Base-by-base conservation (phyloP, 495 filamentous ascomycete genomes). In the Penicillium parvum region DNA sequence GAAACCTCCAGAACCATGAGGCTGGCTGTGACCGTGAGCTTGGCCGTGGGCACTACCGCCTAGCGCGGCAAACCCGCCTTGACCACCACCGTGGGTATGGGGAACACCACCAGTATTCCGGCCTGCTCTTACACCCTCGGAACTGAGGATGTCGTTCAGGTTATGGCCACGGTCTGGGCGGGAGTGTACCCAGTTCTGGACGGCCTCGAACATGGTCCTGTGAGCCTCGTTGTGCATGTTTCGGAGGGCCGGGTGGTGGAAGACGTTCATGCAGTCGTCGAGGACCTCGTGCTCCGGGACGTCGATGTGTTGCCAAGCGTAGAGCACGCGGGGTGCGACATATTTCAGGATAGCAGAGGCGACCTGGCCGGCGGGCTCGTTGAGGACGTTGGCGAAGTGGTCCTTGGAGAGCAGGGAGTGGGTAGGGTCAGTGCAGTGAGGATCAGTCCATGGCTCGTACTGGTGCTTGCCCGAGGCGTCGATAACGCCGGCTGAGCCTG, bases 401-500 rank as follows among this genome's bases (percentile, higher is more conserved):
- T 98, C 92, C 66, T 97, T 96, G 43, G 87, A 90, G 5, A 97
- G 77, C 66, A 97, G 79, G 8, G 86, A 92, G 71, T 96, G 92
- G 3, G 92, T 98, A 5, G 92, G 92, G 61, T 97, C 84, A 10
- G 86, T 84, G 72, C 86, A 92, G 35, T 76, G 69, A 5, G 86
- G 79, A 61, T 96, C 83, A 5, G 81, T 86, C 92, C 92, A 96
- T 7, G 87, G 86, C 57, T 91, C 90, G 45, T 83, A 87, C 66
- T 97, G 92, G 53, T 89, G 85, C 23, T 85, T 78, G 11, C 84
- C 88, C 33, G 84, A 87, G 17, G 90, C 77, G 48, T 78, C 78
- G 34, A 98, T 81, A 32, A 97, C 82, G 3, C 78, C 72, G 0
- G 85, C 79, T 15, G 89, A 95, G 10, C 91, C 90, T 3, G 80